Evolutionary conservation across 345 rosid genomes (phyloP).

Genomic region (Lagerstroemia speciosa): DNA sequence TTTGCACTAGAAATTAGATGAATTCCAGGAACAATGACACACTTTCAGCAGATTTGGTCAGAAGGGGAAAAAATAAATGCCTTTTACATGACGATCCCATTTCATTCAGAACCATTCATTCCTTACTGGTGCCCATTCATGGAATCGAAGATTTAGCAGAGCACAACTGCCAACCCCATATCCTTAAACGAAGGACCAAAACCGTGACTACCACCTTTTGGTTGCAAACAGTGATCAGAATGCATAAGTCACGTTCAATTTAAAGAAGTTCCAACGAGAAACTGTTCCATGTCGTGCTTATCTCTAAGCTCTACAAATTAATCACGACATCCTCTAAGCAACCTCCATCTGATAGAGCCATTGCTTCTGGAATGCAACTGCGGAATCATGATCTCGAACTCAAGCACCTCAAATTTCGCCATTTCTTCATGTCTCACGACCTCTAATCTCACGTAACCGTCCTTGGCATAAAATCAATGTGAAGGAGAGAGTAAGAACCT

Average conservation of each 20-base stretch:
- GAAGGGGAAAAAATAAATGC: background rate
- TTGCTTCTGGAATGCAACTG: background rate
- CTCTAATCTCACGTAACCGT: too few relatives aligned
- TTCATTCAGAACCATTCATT: background rate
- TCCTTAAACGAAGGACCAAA: background rate
- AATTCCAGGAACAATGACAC: background rate
- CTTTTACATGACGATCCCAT: background rate
- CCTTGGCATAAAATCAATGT: too few relatives aligned
- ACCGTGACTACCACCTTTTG: background rate
- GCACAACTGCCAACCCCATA: background rate
- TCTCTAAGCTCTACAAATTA: background rate
- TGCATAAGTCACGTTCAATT: background rate
- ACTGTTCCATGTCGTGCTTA: background rate
- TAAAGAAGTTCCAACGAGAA: background rate
- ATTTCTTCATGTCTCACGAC: background rate
- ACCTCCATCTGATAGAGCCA: background rate
- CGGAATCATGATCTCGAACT: background rate
- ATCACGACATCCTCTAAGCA: background rate
- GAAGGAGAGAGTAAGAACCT: conserved; percentile 53
- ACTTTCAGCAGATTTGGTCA: too few relatives aligned
- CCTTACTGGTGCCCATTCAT: background rate
- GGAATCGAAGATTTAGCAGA: background rate
- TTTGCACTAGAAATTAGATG: background rate
- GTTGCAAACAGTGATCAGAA: background rate
- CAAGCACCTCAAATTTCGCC: background rate